Evolutionary conservation across 768 basidiomycete genomes (phyloP), one percentile per base, ranked within the genome.

Genomic region (Termitomyces sp.): DNA sequence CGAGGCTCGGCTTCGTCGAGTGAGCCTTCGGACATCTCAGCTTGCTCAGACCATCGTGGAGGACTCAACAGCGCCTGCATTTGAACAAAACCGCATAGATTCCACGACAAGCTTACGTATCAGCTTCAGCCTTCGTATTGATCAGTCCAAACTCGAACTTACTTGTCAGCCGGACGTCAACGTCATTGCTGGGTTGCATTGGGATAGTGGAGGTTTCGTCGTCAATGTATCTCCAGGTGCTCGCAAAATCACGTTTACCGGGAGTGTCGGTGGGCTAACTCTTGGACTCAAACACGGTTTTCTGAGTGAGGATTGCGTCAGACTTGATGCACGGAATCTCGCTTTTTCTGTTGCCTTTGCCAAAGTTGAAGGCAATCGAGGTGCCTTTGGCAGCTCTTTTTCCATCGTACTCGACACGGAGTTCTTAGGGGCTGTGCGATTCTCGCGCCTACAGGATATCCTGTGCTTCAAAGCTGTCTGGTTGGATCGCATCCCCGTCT

Each of bases 391-490:
- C 49, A 84, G 76, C 59, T 83, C 79, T 2, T 70, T 96, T 5
- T 93, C 92, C 0, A 70, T 92, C 40, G 80, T 90, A 7, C 67
- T 95, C n/a, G 92, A 93, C 66, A 95, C 94, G 0, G 89, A 92
- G 66, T 82, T 98, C 53, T 76, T 86, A 4, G 91, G 89, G 0
- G 85, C 79, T 6, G 80, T 95, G 40, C 84, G 87, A 21, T 88
- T 98, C 65, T 90, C 91, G 4, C 85, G 94, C 12, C 72, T 97
- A 29, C 94, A 95, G 70, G 95, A 97, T 66, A 85, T 95, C 53
- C 78, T 98, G 19, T 95, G 92, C 69, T 93, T 96, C 81, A 95
- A 95, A 69, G 93, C 94, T 5, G 92, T 96, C 12, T 96, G 94
- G 92, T 69, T 96, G 45, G 93, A 95, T 65, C 85, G 85, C 37